Base-by-base conservation (phyloP, 1,284 basidiomycete species). In the Amylostereum areolatum region DNA sequence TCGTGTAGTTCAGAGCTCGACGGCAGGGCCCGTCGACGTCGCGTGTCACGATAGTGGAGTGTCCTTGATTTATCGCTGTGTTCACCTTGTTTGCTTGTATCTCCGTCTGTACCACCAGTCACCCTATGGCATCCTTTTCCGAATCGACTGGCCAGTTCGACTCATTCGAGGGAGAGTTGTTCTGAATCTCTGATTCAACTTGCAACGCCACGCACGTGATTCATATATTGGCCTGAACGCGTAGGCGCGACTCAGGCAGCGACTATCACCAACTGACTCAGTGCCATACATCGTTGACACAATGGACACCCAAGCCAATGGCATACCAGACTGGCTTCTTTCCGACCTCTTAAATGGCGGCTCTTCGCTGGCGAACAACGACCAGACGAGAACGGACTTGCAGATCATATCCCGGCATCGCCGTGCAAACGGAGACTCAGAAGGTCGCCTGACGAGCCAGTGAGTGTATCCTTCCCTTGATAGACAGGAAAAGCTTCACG, bases 51-150 rank as follows among this genome's bases (percentile, higher is more conserved):
- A 48, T 52, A 48, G 37, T n/a, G 18, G 42, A 18, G 31, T 45
- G 7, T 46, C 45, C 11, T 32, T 42, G 25, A 43, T 52, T 45
- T 39, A 45, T 48, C 50, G 46, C 24, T 52, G 47, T 52, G 50
- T 48, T 45, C 9, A 11, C 45, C 24, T 32, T 52, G 46, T 48
- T 31, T 37, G 34, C 42, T 36, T 44, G 44, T 31, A 37, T 45
- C 40, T 49, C 28, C 29, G 25, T 35, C 35, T 50, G 43, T 45
- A 37, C 37, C 40, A 33, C 29, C 32, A 35, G 34, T 18, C 47
- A 9, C 11, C 27, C 27, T 29, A 25, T 12, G 29, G 5, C 25
- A 27, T 41, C 28, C 25, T 29, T 47, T n/a, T 47, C 33, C 24
- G 32, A 37, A 37, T 11, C 35, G 8, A 25, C 32, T 24, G 31